Evolutionary conservation across 2,329 filamentous ascomycete species (phyloP).

Genomic region (Leptographium wingfieldii): DNA sequence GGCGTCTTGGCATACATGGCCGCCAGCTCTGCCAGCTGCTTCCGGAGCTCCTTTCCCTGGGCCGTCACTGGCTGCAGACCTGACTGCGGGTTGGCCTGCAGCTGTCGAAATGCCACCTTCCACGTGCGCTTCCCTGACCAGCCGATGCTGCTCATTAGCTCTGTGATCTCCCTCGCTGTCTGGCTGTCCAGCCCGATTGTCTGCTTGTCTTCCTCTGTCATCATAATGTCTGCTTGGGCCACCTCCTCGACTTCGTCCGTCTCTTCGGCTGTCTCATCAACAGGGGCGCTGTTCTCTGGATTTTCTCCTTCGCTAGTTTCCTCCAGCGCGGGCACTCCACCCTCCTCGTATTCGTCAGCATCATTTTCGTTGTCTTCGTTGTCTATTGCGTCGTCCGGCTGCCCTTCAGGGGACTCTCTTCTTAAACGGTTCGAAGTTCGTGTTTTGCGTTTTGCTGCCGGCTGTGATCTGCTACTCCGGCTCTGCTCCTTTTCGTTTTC

Average conservation of each 20-base stretch:
- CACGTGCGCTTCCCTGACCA: constrained; percentile 10
- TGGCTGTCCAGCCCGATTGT: not conserved
- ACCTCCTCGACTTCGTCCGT: not conserved
- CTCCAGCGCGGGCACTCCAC: not conserved
- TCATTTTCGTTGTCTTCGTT: not conserved
- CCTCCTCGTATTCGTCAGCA: not conserved
- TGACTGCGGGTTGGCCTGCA: not conserved
- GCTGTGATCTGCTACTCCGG: not conserved
- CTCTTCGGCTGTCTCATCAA: not conserved
- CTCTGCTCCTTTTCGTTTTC: not conserved
- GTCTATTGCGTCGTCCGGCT: not conserved
- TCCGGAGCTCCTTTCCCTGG: not conserved
- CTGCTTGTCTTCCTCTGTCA: not conserved
- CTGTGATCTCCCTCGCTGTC: not conserved
- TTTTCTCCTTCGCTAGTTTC: not conserved
- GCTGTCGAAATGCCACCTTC: constrained; percentile 4
- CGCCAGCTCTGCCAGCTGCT: not conserved
- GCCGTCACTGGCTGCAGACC: constrained; percentile 1
- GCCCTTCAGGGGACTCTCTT: not conserved
- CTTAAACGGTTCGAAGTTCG: not conserved
- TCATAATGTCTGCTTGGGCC: not conserved
- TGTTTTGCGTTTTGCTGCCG: not conserved
- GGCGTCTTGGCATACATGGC: not conserved
- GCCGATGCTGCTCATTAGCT: constrained; percentile 8
- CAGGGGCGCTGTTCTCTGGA: not conserved